These are phyloP conservation scores for Oropetium thomaeum DNA, from an alignment of 176 grass and related monocot genomes.

Conservation along the genomic window DNA sequence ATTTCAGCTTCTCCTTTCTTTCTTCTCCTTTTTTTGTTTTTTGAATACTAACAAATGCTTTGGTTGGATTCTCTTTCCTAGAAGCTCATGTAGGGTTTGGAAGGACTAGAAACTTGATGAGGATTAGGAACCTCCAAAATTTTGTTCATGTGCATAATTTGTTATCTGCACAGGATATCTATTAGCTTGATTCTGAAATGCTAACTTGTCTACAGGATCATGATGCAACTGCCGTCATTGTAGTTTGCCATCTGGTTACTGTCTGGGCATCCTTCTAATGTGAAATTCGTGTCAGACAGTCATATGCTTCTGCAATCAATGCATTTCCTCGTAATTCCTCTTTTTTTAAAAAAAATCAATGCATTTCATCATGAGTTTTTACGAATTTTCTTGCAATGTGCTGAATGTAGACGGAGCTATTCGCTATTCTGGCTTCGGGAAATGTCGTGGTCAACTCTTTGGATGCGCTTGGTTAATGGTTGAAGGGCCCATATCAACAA, in stretches of 20 bases:
- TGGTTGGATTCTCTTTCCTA: neutral
- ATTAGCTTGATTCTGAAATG: neutral
- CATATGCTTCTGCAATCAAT: too few species aligned
- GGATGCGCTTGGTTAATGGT: neutral
- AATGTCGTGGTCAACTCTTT: slow-evolving; percentile 6
- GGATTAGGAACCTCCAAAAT: neutral
- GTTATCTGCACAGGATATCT: neutral
- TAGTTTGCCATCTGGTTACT: neutral
- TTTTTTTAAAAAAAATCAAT: too few species aligned
- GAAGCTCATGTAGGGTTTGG: slow-evolving; percentile 10
- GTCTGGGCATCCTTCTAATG: neutral
- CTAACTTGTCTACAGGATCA: neutral
- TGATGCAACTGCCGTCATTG: neutral
- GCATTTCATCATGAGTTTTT: neutral
- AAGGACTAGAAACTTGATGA: neutral
- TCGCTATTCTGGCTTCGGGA: neutral
- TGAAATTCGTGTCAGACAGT: neutral
- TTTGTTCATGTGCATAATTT: neutral
- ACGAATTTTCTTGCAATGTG: neutral
- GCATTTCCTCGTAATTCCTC: too few species aligned
- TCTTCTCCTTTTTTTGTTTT: neutral
- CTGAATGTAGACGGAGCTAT: neutral
- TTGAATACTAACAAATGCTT: neutral
- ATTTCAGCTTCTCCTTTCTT: neutral
- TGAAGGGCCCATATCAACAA: neutral